phyloP scores from a whole-genome alignment of 768 basidiomycete species.

The Lentinula guzmanii region DNA sequence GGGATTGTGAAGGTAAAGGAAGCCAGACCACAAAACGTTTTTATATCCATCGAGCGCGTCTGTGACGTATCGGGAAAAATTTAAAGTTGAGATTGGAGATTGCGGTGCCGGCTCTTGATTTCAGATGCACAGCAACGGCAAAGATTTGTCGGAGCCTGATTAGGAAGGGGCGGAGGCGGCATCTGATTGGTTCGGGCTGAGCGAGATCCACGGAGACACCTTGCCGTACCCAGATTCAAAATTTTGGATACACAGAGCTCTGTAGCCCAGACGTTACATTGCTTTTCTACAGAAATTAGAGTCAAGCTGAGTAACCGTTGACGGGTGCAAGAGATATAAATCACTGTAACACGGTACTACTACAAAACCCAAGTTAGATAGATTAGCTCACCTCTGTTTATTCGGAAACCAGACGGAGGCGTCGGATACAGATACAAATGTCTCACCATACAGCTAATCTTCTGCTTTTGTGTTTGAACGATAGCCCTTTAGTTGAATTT shows the following conservation, averaged over 20 bases:
- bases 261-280: neutral
- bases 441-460: neutral
- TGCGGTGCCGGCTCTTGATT: conserved; percentile 1
- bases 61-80: neutral
- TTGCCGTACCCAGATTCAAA: neutral
- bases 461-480: neutral
- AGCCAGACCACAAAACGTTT: neutral
- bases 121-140: neutral
- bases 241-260: neutral
- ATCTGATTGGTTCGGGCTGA: neutral
- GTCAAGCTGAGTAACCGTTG: neutral
- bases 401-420: neutral
- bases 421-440: neutral
- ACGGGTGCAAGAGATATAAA: neutral
- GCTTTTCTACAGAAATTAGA: neutral
- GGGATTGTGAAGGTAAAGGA: neutral
- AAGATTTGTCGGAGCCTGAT: neutral
- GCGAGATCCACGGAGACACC: neutral
- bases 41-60: neutral
- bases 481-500: neutral
- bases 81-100: neutral
- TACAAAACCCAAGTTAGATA: neutral
- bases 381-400: neutral
- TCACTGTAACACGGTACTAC: neutral
- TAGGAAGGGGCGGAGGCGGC: neutral